Percentiles rank a stretch among this genome's conserved stretches.
phyloP scores from a whole-genome alignment of 2,329 filamentous ascomycete genomes.

The Phaeophleospora eucalypticola region DNA sequence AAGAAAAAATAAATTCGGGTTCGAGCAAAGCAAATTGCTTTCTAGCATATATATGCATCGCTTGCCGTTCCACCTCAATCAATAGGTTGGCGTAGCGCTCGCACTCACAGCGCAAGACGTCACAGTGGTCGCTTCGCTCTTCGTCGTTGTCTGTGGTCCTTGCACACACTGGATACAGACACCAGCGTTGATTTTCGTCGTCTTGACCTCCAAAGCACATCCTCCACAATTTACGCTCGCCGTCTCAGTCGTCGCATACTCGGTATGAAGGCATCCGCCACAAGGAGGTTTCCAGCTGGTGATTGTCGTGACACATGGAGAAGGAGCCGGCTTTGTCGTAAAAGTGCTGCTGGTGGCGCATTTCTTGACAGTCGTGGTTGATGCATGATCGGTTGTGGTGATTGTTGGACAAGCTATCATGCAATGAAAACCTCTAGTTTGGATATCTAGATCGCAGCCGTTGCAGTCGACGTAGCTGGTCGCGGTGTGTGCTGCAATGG shows the following conservation, averaged over 20 bases:
- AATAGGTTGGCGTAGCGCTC: no score
- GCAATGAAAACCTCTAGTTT: background rate
- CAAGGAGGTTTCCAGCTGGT: background rate
- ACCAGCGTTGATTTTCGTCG: background rate
- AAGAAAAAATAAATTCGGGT: no score
- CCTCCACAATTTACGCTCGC: background rate
- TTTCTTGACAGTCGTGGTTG: background rate
- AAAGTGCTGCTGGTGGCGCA: background rate
- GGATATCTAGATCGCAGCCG: background rate
- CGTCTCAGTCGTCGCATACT: background rate
- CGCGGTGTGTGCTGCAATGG: background rate
- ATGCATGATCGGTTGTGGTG: background rate
- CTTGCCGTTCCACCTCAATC: no score
- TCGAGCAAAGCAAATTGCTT: no score
- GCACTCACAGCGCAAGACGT: background rate
- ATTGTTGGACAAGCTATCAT: background rate
- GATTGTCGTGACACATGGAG: background rate
- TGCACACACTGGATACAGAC: background rate
- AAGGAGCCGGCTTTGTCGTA: background rate
- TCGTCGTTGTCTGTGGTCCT: background rate
- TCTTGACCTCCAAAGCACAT: background rate
- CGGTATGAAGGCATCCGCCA: background rate
- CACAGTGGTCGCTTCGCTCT: background rate
- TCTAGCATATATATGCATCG: no score
- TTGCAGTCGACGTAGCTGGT: conserved; percentile 1